Evolutionary conservation across 2,329 filamentous ascomycete species (phyloP), one percentile per base, ranked within the genome.

Genomic region (Colletotrichum trifolii): DNA sequence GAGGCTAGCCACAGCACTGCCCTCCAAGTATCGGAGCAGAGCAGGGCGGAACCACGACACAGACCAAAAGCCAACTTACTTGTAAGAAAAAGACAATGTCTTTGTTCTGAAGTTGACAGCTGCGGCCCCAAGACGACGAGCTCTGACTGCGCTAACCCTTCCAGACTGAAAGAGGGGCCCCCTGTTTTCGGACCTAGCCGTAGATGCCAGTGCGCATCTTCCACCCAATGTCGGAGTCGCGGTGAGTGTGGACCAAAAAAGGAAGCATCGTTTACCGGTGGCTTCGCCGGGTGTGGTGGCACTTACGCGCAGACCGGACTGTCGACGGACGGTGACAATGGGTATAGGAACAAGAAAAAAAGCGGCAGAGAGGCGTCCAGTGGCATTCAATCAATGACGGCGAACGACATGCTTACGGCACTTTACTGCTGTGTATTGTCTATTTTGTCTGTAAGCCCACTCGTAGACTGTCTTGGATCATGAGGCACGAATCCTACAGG

Each of bases 181-280:
- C 59, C 63, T 56, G 59, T 43, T 53, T 63, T 63, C 53, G 58
- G 63, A 66, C 57, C 59, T 53, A 48, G 50, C 40, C 53, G 50
- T 43, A 54, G 50, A 54, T 60, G 61, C 56, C 61, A 60, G 56
- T 50, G 56, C 49, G 11, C 56, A 54, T 60, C 61, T 13, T 38
- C 40, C 50, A 55, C 17, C 25, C 50, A 46, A 39, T 25, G 25
- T 25, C 25, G 25, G 25, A 25, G 25, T 25, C 25, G 25, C 25
- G 25, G 4, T 25, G 25, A 25, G 2, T 25, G 25, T 25, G 4
- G 25, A 25, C 25, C 25, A 25, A 25, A 25, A 25, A 25, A 25
- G 25, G 25, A 25, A 25, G 25, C 3, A 25, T 25, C 25, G 25
- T 25, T 25, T 25, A 25, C 25, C 25, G 25, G 25, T 5, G 25